Percentiles rank a stretch among this genome's conserved stretches.
Conservation (phyloP, 306 rosid species). For the Ochetophila trinervis region DNA sequence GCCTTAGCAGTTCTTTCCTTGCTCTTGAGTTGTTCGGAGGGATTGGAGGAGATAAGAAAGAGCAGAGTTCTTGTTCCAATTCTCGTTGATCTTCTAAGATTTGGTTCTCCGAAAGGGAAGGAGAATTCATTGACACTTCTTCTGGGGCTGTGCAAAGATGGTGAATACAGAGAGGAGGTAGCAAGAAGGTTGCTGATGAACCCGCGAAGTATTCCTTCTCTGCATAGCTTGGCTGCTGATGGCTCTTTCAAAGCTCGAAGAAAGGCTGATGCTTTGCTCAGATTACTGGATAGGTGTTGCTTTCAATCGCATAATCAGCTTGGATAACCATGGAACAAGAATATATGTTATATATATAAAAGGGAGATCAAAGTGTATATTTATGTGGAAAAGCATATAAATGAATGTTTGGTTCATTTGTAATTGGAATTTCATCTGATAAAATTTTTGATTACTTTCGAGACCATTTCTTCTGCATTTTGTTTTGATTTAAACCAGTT, state of each 20-base stretch:
- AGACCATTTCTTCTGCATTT: too few relatives aligned
- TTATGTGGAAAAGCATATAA: constrained; percentile 36
- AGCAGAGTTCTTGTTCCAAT: constrained; percentile 60
- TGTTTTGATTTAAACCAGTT: too few relatives aligned
- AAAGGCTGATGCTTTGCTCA: constrained; percentile 80
- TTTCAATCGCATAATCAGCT: constrained; percentile 54
- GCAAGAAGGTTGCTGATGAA: constrained; percentile 66
- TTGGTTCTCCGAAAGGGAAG: constrained; percentile 86
- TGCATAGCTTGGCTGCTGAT: constrained; percentile 67
- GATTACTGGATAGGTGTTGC: constrained; percentile 76
- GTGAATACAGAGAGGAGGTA: constrained; percentile 53
- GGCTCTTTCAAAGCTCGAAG: constrained; percentile 79
- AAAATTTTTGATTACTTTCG: not conserved
- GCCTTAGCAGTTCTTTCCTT: constrained; percentile 63
- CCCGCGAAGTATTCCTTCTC: constrained; percentile 79
- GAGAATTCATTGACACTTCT: constrained; percentile 73
- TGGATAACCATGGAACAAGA: constrained; percentile 19
- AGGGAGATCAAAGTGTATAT: constrained; percentile 24
- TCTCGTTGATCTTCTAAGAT: constrained; percentile 82
- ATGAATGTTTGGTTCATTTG: constrained; percentile 21
- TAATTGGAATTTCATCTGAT: constrained; percentile 4
- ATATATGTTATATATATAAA: too few relatives aligned
- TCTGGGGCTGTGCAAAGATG: constrained; percentile 82
- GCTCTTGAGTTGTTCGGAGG: constrained; percentile 65
- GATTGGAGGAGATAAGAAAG: constrained; percentile 64